Evolutionary conservation across 2,329 filamentous ascomycete species (phyloP), one percentile per base, ranked within the genome.

Genomic region (Colletotrichum sansevieriae): DNA sequence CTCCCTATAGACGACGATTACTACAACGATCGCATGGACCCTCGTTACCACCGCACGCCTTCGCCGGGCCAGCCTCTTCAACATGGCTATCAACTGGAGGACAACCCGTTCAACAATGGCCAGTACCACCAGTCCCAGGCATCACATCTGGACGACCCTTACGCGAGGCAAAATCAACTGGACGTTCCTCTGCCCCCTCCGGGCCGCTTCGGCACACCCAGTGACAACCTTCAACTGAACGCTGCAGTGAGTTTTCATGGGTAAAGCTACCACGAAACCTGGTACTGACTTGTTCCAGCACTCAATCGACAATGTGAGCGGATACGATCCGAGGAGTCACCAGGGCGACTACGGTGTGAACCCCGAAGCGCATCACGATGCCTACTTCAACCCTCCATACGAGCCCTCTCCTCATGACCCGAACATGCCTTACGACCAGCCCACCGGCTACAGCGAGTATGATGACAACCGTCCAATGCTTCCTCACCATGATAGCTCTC

Each of bases 351-450:
- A 96, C 78, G 84, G 90, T 4, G 81, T 97, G 70, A 90, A 94
- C 75, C 94, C 95, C 10, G 91, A 97, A 78, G 90, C 91, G 66
- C 94, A 97, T 75, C 93, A 96, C 77, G 93, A 97, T 79, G 88
- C 89, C 63, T 97, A 97, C 83, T 95, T 92, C 78, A 93, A 91
- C 74, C 89, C 92, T 73, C 91, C 93, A 1, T 97, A 97, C 79
- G 88, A 94, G 72, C 92, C 93, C 12, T 83, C 87, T 10, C 85
- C 85, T 4, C 83, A 88, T 43, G 88, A 91, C 84, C 73, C 12
- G 80, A 85, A 70, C 86, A 89, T 13, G 87, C 88, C 25, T 90
- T 91, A 72, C 84, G 65, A 68, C 43, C 65, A 68, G 37, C 65
- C 62, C 37, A 66, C 62, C 11, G 62, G 62, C 18, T 69, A 69